These are phyloP conservation scores for Phlebiopsis flavidoalba DNA, from an alignment of 768 basidiomycete genomes.

Conservation along the genomic window DNA sequence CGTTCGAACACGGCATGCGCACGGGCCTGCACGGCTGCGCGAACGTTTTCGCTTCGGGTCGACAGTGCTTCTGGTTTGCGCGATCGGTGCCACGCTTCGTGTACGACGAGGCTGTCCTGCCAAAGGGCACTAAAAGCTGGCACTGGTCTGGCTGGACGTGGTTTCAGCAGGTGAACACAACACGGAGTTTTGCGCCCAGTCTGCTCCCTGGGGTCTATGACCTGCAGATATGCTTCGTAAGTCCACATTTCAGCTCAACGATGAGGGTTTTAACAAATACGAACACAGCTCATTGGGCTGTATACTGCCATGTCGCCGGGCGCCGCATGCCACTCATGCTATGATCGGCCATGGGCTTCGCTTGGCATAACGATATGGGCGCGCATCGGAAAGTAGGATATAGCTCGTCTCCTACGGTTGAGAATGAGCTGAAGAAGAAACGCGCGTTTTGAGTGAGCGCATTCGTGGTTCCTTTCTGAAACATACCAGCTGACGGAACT, in stretches of 20 bases:
- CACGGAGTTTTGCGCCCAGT: conserved; percentile 28
- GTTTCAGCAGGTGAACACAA: conserved; percentile 33
- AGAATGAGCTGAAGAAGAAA: conserved; percentile 10
- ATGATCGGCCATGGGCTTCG: conserved; percentile 36
- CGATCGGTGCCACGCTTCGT: conserved; percentile 40
- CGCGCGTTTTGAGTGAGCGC: conserved; percentile 9
- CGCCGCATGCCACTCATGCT: conserved; percentile 28
- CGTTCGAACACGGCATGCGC: conserved; percentile 35
- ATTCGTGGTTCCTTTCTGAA: background rate
- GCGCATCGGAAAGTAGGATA: conserved; percentile 43
- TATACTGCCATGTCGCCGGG: conserved; percentile 18
- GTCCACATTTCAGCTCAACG: too few relatives aligned
- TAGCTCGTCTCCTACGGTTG: background rate
- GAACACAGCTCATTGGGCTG: conserved; percentile 15
- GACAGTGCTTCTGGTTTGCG: conserved; percentile 52
- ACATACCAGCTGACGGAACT: background rate
- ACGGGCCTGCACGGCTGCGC: conserved; percentile 32
- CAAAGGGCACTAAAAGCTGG: conserved; percentile 7
- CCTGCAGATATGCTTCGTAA: conserved; percentile 31
- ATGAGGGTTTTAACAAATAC: too few relatives aligned
- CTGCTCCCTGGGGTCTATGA: conserved; percentile 31
- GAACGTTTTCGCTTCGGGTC: conserved; percentile 43
- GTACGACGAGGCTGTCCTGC: conserved; percentile 38
- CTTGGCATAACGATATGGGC: conserved; percentile 43
- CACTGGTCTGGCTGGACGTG: conserved; percentile 39